These are phyloP conservation scores for Tetraselmis chui DNA, from an alignment of 139 green algal species.

Conservation along the genomic window DNA sequence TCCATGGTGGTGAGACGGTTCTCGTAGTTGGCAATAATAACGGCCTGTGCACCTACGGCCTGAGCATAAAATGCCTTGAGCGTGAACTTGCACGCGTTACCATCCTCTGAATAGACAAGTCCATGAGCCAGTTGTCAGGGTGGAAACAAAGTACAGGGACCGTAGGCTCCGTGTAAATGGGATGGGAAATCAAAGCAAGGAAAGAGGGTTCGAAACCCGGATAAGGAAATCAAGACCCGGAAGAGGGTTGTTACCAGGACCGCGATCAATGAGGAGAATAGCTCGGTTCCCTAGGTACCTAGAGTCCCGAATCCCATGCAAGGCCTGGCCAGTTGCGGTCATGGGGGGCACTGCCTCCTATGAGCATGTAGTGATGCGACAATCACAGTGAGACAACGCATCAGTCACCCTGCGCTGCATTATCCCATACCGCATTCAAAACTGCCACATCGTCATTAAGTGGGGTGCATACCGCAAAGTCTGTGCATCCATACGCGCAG, in stretches of 20 bases:
- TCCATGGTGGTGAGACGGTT: constrained; percentile 72
- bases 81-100: constrained; percentile 71
- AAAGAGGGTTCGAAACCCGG: no score
- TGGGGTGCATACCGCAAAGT: neutral
- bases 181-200: no score
- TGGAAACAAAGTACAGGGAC: no score
- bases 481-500: neutral
- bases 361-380: no score
- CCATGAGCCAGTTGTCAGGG: neutral
- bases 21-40: constrained; percentile 58
- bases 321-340: neutral
- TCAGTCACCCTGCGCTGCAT: no score
- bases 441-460: no score
- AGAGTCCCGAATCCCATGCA: neutral
- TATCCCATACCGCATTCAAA: no score
- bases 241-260: neutral
- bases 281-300: neutral
- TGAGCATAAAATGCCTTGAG: constrained; percentile 85
- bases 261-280: neutral
- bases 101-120: constrained; percentile 1
- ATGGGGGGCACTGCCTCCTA: neutral
- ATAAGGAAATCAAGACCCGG: no score
- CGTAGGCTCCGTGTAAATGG: no score
- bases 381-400: no score
- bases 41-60: constrained; percentile 67